Conservation (phyloP, 331 rosid genomes). For the Arachis monticola region DNA sequence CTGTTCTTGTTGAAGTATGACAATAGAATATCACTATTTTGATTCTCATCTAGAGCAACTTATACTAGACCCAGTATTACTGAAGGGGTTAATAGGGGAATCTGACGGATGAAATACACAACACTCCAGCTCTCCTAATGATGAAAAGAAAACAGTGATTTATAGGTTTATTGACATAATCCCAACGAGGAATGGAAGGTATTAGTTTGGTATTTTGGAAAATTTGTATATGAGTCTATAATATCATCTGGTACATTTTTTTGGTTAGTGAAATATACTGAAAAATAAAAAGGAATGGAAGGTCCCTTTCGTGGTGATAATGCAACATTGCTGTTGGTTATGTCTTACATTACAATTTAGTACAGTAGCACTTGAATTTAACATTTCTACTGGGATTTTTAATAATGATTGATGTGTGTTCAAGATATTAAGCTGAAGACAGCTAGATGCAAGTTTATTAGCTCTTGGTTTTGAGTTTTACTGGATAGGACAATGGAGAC, state of each 20-base stretch:
- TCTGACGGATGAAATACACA: conserved; percentile 1
- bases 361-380: background rate
- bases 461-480: background rate
- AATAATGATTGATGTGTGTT: background rate
- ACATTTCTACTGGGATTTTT: background rate
- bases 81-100: background rate
- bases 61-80: background rate
- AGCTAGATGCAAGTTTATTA: background rate
- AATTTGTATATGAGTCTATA: background rate
- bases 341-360: background rate
- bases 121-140: background rate
- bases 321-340: conserved; percentile 1
- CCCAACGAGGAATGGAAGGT: background rate
- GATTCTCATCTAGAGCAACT: conserved; percentile 10
- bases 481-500: conserved; percentile 6
- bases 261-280: background rate
- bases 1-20: conserved; percentile 12
- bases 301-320: background rate
- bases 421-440: background rate
- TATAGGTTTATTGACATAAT: background rate
- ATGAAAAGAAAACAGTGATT: conserved; percentile 1
- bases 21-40: background rate
- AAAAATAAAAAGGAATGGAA: background rate
- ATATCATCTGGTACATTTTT: background rate
- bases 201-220: background rate